Conservation (phyloP, 441 rosid genomes). For the Pelargonium cotyledonis region DNA sequence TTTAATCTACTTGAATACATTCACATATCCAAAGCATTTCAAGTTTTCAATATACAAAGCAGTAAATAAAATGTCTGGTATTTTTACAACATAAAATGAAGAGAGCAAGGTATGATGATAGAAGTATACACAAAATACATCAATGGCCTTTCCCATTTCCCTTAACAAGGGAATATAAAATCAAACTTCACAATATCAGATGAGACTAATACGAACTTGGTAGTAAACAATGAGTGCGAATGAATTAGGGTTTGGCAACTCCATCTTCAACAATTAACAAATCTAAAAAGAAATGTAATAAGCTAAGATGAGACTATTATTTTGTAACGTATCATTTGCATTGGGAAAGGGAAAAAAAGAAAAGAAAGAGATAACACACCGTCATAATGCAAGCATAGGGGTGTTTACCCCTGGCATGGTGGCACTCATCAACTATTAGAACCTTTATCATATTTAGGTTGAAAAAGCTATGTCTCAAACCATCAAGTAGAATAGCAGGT, state of each 20-base stretch:
- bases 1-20: too few species aligned
- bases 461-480: slow-evolving; percentile 67
- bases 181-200: not conserved
- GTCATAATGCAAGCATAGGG: slow-evolving; percentile 79
- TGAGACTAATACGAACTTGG: not conserved
- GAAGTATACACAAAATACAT: too few species aligned
- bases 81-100: too few species aligned
- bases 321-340: not conserved
- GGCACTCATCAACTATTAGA: slow-evolving; percentile 90
- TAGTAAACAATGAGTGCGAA: not conserved
- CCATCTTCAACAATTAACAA: not conserved
- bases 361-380: slow-evolving; percentile 34
- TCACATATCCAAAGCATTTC: too few species aligned
- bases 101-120: too few species aligned
- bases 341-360: not conserved
- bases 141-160: not conserved
- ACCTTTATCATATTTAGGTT: slow-evolving; percentile 56
- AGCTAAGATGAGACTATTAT: not conserved
- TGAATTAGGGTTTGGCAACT: not conserved
- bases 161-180: not conserved
- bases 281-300: not conserved
- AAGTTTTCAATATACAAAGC: too few species aligned
- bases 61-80: too few species aligned
- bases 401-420: slow-evolving; percentile 63
- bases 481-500: slow-evolving; percentile 65